Evolutionary conservation across 306 rosid species (phyloP).

Genomic region (Glycyrrhiza uralensis): DNA sequence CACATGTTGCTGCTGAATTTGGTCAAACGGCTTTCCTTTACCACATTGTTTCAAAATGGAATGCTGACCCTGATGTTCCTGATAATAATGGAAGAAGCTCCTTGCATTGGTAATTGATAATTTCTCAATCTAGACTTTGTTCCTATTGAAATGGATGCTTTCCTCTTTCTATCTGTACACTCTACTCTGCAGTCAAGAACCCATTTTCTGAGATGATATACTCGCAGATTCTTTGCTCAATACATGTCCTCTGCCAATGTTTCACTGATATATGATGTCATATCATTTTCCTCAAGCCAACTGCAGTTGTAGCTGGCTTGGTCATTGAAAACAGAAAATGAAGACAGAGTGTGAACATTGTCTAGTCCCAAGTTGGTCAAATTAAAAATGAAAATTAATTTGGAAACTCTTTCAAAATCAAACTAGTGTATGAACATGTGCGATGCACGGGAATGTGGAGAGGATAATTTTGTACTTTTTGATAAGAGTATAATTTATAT

Average conservation of each 20-base stretch:
- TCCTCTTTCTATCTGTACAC: not conserved
- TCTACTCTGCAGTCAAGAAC: not conserved
- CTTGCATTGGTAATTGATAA: slow-evolving; percentile 73
- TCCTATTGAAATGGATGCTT: not conserved
- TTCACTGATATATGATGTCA: not conserved
- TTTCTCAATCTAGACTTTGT: not conserved
- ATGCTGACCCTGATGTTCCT: slow-evolving; percentile 96
- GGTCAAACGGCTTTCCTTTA: slow-evolving; percentile 97
- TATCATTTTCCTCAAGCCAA: no score
- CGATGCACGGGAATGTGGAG: no score
- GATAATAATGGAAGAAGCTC: slow-evolving; percentile 97
- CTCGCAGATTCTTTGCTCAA: not conserved
- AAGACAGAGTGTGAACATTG: not conserved
- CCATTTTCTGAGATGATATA: not conserved
- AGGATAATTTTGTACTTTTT: no score
- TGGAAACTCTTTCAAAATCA: slow-evolving; percentile 12
- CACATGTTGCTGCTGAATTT: slow-evolving; percentile 93
- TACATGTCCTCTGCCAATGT: not conserved
- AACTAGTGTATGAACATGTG: no score
- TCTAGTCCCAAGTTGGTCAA: not conserved
- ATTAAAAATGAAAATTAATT: not conserved
- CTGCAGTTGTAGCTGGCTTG: no score
- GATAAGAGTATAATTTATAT: no score
- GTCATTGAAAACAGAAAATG: not conserved
- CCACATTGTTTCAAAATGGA: slow-evolving; percentile 90